phyloP scores from a whole-genome alignment of 2,329 filamentous ascomycete genomes.

The Colletotrichum sp. region DNA sequence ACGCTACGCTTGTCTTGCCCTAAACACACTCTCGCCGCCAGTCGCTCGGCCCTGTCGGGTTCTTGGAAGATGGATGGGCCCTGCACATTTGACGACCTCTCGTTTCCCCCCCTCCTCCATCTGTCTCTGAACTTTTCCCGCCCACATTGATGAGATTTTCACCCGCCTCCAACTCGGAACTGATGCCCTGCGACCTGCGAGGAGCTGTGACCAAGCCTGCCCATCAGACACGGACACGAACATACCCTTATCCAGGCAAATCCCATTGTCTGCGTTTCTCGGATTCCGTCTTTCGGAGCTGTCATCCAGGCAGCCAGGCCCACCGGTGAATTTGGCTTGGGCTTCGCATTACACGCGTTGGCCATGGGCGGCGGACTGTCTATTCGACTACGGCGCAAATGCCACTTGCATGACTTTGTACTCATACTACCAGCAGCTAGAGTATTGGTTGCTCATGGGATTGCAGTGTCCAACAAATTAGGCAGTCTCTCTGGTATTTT shows the following conservation, averaged over 20 bases:
- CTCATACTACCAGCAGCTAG: slow-evolving; percentile 43
- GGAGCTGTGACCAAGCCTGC: slow-evolving; percentile 16
- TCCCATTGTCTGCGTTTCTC: neutral
- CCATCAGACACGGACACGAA: slow-evolving; percentile 16
- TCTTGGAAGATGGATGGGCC: slow-evolving; percentile 16
- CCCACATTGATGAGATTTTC: neutral
- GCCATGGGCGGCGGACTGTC: slow-evolving; percentile 26
- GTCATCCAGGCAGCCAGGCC: slow-evolving; percentile 12
- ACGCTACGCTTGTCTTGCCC: slow-evolving; percentile 25
- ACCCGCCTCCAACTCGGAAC: slow-evolving; percentile 1
- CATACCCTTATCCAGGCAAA: neutral
- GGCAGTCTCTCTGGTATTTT: slow-evolving; percentile 23
- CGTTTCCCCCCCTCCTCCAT: neutral
- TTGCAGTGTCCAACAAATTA: slow-evolving; percentile 32
- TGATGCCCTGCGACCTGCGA: neutral
- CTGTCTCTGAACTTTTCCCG: neutral
- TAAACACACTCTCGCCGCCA: slow-evolving; percentile 7
- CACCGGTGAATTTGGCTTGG: slow-evolving; percentile 1
- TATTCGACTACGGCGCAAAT: neutral
- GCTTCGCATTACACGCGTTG: slow-evolving; percentile 29
- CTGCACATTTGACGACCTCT: slow-evolving; percentile 14
- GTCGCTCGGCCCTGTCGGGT: neutral
- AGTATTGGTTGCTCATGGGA: slow-evolving; percentile 24
- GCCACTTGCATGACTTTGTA: slow-evolving; percentile 52
- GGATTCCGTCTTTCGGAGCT: slow-evolving; percentile 7